Evolutionary conservation across 306 rosid species (phyloP).

Genomic region (Casuarina equisetifolia): DNA sequence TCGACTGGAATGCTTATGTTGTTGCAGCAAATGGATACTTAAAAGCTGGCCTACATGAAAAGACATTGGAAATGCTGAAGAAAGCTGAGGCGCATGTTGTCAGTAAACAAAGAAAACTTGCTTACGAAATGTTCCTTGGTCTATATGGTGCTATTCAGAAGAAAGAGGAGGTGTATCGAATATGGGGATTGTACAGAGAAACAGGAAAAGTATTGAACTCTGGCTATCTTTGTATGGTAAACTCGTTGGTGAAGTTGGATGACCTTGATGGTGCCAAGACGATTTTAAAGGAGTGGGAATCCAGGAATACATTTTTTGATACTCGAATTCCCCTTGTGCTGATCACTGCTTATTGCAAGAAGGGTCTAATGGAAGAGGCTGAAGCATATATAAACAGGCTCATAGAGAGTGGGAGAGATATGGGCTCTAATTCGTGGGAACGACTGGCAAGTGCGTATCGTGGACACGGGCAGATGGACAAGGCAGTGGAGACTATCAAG

Average conservation of each 20-base stretch:
- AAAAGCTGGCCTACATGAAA: conserved; percentile 50
- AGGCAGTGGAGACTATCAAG: conserved; percentile 60
- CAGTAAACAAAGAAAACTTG: conserved; percentile 22
- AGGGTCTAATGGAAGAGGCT: conserved; percentile 56
- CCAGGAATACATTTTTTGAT: conserved; percentile 37
- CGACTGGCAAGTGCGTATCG: conserved; percentile 48
- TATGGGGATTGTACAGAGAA: conserved; percentile 50
- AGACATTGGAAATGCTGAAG: conserved; percentile 39
- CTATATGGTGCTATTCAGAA: conserved; percentile 46
- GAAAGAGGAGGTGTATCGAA: conserved; percentile 61
- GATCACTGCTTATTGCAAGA: conserved; percentile 55
- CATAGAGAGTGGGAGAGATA: conserved; percentile 45
- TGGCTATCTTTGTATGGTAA: conserved; percentile 52
- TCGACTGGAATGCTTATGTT: conserved; percentile 48
- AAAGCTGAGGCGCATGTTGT: conserved; percentile 42
- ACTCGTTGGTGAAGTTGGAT: conserved; percentile 61
- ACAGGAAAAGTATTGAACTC: conserved; percentile 19
- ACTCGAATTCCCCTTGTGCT: conserved; percentile 49
- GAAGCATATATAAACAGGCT: conserved; percentile 44
- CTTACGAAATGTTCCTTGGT: conserved; percentile 47
- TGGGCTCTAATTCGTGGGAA: conserved; percentile 47
- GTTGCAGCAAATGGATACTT: conserved; percentile 57
- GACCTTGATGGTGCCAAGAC: conserved; percentile 64
- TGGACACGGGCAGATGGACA: conserved; percentile 40
- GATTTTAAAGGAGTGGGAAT: conserved; percentile 72